Evolutionary conservation across 345 rosid genomes (phyloP).

Genomic region (Corchorus capsularis): DNA sequence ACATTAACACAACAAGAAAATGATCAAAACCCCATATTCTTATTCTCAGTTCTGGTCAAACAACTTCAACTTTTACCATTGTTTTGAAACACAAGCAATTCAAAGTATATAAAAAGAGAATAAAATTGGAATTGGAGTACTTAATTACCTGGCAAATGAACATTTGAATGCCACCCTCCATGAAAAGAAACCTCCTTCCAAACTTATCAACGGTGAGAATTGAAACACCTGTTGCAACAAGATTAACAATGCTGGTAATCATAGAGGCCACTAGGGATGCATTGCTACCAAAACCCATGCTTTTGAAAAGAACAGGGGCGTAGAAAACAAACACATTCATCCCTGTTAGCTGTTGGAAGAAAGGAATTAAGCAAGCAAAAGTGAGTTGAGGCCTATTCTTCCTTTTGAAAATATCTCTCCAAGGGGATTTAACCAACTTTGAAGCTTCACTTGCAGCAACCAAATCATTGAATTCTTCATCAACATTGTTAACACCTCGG

Average conservation of each 20-base stretch:
- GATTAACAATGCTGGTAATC: conserved; percentile 66
- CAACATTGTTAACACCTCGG: conserved; percentile 70
- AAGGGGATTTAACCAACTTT: conserved; percentile 60
- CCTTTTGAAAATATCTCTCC: conserved; percentile 64
- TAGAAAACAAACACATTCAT: conserved; percentile 86
- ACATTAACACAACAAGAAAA: no score
- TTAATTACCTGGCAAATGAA: conserved; percentile 63
- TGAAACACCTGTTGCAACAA: conserved; percentile 59
- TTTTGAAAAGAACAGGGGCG: conserved; percentile 75
- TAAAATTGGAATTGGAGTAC: no score
- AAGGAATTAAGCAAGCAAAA: conserved; percentile 71
- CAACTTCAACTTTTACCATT: no score
- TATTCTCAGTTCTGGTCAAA: no score
- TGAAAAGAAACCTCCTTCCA: conserved; percentile 81
- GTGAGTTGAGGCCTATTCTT: conserved; percentile 83
- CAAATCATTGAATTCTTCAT: conserved; percentile 71
- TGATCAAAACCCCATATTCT: no score
- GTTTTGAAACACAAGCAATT: no score
- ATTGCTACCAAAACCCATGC: conserved; percentile 69
- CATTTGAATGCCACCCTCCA: conserved; percentile 81
- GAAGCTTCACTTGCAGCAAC: conserved; percentile 72
- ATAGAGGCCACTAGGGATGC: conserved; percentile 77
- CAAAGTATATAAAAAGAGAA: no score
- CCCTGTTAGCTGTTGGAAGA: conserved; percentile 85
- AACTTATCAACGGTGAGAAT: conserved; percentile 72